Base-by-base conservation (phyloP, 164 flowering plant genomes). In the Magnolia changhungtana region DNA sequence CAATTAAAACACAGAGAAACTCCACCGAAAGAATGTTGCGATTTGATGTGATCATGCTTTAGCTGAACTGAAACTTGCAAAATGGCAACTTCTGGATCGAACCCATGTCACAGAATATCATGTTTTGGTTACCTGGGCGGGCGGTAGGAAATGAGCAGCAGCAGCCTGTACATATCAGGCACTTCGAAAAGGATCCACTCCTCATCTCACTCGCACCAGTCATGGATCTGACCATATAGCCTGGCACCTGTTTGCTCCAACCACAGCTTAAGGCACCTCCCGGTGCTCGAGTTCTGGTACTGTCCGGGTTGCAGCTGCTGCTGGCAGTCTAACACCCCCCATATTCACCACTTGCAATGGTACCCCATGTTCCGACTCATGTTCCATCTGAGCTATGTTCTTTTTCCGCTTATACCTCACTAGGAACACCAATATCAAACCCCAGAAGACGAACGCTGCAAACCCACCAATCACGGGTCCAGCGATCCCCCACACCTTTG, bases 321-420 rank as follows among this genome's bases (percentile, higher is more conserved):
- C 75, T 0, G 84, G 84, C 23, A 82, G 79, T 49, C 80, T 69
- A 14, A 72, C 69, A 58, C 72, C 69, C 65, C 84, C 78, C 21
- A 82, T 75, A 27, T 78, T 69, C 5, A 75, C 72, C 77, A 82
- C 75, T 27, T 78, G 76, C 77, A 82, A 63, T 4, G 82, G 75
- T 71, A 80, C 98, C 52, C 97, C 97, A 18, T 66, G 81, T 1
- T 94, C 97, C 1, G 98, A 88, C 29, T 90, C 90, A 78, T 45
- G 88, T 78, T 92, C 96, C 97, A 92, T 92, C 76, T 83, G 76
- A 14, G 83, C 82, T 87, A 92, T 83, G 78, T 85, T 83, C 83
- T 84, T 85, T 77, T 77, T 80, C 5, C 80, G 75, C 83, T 75
- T 85, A 79, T 80, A 84, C 77, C 77, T 88, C 68, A 50, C 65